Base-by-base conservation (phyloP, 148 eudicot genomes). In the Rheum nobile region DNA sequence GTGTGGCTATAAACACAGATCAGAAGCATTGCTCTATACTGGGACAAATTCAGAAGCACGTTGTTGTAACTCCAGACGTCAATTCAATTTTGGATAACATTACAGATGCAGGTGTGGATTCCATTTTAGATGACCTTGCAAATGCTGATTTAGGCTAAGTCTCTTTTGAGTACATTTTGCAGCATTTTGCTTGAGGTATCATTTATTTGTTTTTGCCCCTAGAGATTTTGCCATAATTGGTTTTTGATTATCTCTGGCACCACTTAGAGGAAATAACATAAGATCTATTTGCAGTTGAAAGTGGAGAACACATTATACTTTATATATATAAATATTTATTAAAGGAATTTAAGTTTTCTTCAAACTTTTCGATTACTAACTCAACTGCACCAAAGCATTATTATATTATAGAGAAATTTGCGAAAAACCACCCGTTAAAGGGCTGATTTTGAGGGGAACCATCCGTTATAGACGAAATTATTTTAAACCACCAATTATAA, bases 51-150 rank as follows among this genome's bases (percentile, higher is more conserved):
- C 29, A 71, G 50, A 38, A 26, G 31, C 73, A 43, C 37, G 48
- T 16, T 11, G 34, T 71, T 39, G 31, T 71, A 71, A 71, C 73
- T 8, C 73, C 73, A 21, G 73, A 71, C 32, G 73, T 71, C 34
- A 8, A 71, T 39, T 71, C 73, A 50, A 71, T 71, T 39, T 41
- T 71, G 32, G 70, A 65, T 34, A 61, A 16, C n/a, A 12, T 61
- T 61, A 32, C 67, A 61, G 35, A 61, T 61, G 35, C 7, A 28
- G 37, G 19, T 26, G 67, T 29, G 17, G 37, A 61, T 26, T 61
- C 67, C 17, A 10, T 61, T 28, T 28, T 61, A 61, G 67, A 28
- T 61, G 14, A n/a, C 39, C 70, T 65, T 65, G 41, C 38, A 65
- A 65, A 65, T 65, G 70, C 70, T 65, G 39, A 65, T 34, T 17